Percentiles rank a stretch among this genome's conserved stretches.
Conservation (phyloP, 352 stramenopile genomes). For the Globisporangium camurandrum region DNA sequence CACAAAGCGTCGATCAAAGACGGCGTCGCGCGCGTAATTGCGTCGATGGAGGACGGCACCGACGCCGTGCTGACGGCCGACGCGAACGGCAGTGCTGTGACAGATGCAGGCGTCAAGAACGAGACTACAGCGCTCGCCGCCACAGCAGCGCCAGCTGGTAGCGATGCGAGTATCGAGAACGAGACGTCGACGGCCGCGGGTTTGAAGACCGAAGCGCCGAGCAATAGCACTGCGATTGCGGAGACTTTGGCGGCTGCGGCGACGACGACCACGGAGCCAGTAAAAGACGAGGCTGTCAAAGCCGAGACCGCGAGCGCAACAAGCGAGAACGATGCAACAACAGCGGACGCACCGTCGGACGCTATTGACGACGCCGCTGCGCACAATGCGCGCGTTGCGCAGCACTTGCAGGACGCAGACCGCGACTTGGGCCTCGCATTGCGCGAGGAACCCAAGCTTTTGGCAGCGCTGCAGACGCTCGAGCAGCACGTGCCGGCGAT, state of each 20-base stretch:
- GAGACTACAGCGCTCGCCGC: background rate
- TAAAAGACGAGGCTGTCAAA: background rate
- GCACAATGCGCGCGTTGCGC: constrained; percentile 4
- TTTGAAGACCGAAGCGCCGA: constrained; percentile 2
- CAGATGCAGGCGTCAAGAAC: constrained; percentile 5
- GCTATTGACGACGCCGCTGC: constrained; percentile 6
- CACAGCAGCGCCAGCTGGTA: background rate
- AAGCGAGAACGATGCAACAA: background rate
- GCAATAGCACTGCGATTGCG: too few species aligned
- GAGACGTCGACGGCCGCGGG: too few species aligned
- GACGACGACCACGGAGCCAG: background rate
- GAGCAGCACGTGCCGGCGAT: constrained; percentile 18
- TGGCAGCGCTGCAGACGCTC: constrained; percentile 25
- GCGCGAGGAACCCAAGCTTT: constrained; percentile 31
- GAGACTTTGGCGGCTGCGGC: background rate
- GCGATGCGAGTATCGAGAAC: background rate
- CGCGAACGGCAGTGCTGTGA: background rate
- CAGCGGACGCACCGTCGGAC: constrained; percentile 1
- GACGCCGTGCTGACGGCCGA: constrained; percentile 5
- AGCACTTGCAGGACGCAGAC: constrained; percentile 23
- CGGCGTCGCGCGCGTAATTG: constrained; percentile 67
- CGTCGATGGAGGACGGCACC: constrained; percentile 57
- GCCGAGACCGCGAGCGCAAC: background rate
- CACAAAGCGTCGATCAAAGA: constrained; percentile 74
- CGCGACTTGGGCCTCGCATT: constrained; percentile 25